These are phyloP conservation scores for Penicillium alfredii DNA, from an alignment of 495 filamentous ascomycete genomes.

Conservation along the genomic window DNA sequence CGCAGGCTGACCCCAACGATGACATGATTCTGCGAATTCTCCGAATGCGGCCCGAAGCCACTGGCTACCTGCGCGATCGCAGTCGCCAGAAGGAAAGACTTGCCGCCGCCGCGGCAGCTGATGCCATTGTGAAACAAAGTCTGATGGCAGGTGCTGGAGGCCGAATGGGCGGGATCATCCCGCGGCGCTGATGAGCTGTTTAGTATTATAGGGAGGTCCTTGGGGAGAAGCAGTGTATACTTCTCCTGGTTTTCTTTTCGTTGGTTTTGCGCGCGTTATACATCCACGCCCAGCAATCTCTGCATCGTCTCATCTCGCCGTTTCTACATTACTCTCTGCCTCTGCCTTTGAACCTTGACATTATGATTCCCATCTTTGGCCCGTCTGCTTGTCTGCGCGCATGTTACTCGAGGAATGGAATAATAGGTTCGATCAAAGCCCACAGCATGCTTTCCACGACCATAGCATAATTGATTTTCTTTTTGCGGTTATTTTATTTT, in stretches of 20 bases:
- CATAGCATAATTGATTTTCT: no score
- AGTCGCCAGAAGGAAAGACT: slow-evolving; percentile 91
- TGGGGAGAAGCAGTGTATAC: no score
- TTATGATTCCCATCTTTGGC: slow-evolving; percentile 15
- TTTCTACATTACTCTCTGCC: not conserved
- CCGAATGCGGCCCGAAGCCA: slow-evolving; percentile 94
- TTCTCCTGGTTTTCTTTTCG: not conserved
- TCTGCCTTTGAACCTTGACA: slow-evolving; percentile 2
- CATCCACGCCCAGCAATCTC: no score
- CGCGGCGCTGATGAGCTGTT: slow-evolving; percentile 27
- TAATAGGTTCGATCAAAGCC: no score
- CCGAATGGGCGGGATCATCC: slow-evolving; percentile 54
- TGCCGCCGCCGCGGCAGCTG: slow-evolving; percentile 82
- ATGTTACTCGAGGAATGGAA: slow-evolving; percentile 1
- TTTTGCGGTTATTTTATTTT: slow-evolving; percentile 1
- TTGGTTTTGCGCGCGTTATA: no score
- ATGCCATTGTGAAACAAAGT: slow-evolving; percentile 92
- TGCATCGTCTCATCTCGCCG: no score
- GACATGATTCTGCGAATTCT: slow-evolving; percentile 97
- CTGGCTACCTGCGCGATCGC: slow-evolving; percentile 78
- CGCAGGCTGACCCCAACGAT: slow-evolving; percentile 93
- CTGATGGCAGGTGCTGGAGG: slow-evolving; percentile 62
- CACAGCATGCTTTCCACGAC: no score
- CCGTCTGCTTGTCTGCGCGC: slow-evolving; percentile 1
- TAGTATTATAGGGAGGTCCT: no score